phyloP scores from a whole-genome alignment of 1,284 basidiomycete species.

The Agroathelia rolfsii region DNA sequence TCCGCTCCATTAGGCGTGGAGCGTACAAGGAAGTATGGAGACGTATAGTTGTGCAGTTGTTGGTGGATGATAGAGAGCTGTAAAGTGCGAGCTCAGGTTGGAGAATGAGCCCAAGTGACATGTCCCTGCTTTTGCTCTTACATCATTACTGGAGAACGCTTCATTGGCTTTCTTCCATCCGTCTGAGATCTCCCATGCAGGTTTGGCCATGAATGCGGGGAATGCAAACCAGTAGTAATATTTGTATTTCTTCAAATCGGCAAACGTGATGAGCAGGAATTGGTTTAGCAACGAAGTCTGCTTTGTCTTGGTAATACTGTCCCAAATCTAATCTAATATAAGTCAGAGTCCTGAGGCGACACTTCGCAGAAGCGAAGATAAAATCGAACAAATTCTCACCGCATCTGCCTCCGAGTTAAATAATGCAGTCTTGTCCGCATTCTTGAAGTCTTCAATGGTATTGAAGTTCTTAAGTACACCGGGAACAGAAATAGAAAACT shows the following conservation, averaged over 20 bases:
- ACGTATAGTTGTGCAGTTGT: slow-evolving; percentile 30
- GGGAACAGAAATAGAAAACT: slow-evolving; percentile 30
- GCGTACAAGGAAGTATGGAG: slow-evolving; percentile 54
- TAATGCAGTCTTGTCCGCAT: slow-evolving; percentile 76
- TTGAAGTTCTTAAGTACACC: slow-evolving; percentile 90
- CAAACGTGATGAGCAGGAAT: slow-evolving; percentile 88
- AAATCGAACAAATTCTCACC: slow-evolving; percentile 31
- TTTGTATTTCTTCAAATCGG: slow-evolving; percentile 96
- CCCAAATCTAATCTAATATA: slow-evolving; percentile 58
- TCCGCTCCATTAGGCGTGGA: slow-evolving; percentile 21
- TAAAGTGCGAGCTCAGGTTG: not conserved
- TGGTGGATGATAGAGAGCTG: slow-evolving; percentile 43
- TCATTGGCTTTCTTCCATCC: slow-evolving; percentile 43
- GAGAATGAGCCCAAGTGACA: slow-evolving; percentile 7
- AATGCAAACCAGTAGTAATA: slow-evolving; percentile 99
- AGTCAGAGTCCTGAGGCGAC: slow-evolving; percentile 7
- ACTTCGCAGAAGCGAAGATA: slow-evolving; percentile 7
- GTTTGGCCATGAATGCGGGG: slow-evolving; percentile 82
- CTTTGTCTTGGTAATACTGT: slow-evolving; percentile 38
- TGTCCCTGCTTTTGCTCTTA: slow-evolving; percentile 22
- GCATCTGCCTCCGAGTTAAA: slow-evolving; percentile 64
- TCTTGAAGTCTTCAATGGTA: slow-evolving; percentile 93
- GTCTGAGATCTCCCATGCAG: slow-evolving; percentile 72
- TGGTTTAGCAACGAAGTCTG: slow-evolving; percentile 52
- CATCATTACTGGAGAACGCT: slow-evolving; percentile 25